A percentile compares a stretch with the other conserved stretches of the same genome.
phyloP scores from a whole-genome alignment of 306 rosid species.

The Sophora flavescens region DNA sequence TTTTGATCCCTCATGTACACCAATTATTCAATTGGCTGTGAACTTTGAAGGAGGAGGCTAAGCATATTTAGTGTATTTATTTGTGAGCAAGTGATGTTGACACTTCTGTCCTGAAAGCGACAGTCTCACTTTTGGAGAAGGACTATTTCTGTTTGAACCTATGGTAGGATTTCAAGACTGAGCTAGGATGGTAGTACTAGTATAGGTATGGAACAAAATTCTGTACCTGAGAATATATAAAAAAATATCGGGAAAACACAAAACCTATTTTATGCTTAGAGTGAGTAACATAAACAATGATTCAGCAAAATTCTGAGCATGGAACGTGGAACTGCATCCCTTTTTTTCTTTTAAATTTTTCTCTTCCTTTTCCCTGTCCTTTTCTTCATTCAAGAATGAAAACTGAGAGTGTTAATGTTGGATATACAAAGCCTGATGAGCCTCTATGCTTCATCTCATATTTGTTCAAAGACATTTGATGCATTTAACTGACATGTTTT shows the following conservation, averaged over 20 bases:
- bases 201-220: conserved; percentile 1
- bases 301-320: conserved; percentile 20
- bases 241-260: not conserved
- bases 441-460: not conserved
- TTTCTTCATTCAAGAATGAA: conserved; percentile 26
- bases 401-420: conserved; percentile 5
- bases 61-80: conserved; percentile 7
- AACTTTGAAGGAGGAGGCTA: conserved; percentile 14
- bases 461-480: conserved; percentile 10
- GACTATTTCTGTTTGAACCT: conserved; percentile 31
- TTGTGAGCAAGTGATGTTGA: conserved; percentile 16
- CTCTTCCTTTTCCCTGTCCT: conserved; percentile 11
- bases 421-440: not conserved
- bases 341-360: not conserved
- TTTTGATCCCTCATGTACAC: conserved; percentile 10
- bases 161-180: conserved; percentile 8
- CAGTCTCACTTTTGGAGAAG: conserved; percentile 20
- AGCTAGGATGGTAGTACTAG: conserved; percentile 14
- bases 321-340: not conserved
- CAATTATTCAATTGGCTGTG: not conserved
- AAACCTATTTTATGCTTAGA: not conserved
- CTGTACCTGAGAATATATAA: not conserved
- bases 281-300: conserved; percentile 14
- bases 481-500: conserved; percentile 5
- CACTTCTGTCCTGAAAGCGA: not conserved